These are phyloP conservation scores for Blepharisma stoltei DNA, from an alignment of 73 alveolate species.

Conservation along the genomic window DNA sequence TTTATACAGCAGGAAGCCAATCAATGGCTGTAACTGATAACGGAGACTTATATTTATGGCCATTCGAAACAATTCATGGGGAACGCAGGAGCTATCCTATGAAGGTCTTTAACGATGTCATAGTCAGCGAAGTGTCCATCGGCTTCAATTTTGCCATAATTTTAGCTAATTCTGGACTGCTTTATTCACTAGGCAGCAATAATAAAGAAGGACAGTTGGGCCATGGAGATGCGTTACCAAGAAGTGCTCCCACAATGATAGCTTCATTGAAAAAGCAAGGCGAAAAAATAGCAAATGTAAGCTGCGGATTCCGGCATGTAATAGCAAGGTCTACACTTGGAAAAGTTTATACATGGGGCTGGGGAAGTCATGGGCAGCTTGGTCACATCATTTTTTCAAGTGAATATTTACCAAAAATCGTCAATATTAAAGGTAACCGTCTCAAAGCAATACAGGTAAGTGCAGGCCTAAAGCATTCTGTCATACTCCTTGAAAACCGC, in stretches of 20 bases:
- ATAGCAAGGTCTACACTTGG: conserved; percentile 93
- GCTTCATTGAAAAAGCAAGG: conserved; percentile 55
- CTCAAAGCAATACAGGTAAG: conserved; percentile 74
- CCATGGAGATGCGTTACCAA: conserved; percentile 78
- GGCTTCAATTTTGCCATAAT: conserved; percentile 89
- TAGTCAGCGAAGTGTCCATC: conserved; percentile 71
- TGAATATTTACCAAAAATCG: conserved; percentile 79
- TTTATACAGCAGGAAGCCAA: conserved; percentile 75
- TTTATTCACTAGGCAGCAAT: conserved; percentile 85
- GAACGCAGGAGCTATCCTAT: conserved; percentile 64
- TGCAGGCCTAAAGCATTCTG: conserved; percentile 84
- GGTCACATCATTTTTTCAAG: conserved; percentile 80
- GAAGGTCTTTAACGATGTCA: conserved; percentile 58
- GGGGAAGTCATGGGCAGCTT: conserved; percentile 93
- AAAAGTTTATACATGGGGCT: conserved; percentile 97
- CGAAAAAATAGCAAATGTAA: conserved; percentile 86
- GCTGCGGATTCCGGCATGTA: conserved; percentile 97
- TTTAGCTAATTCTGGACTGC: conserved; percentile 73
- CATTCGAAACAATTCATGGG: conserved; percentile 75
- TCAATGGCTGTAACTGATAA: conserved; percentile 69
- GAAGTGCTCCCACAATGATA: conserved; percentile 74
- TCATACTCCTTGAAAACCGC: conserved; percentile 67
- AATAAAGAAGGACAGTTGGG: conserved; percentile 90
- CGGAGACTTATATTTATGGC: conserved; percentile 90
- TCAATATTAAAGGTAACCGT: conserved; percentile 75